phyloP scores from a whole-genome alignment of 345 rosid genomes.

The Gossypium bickii region DNA sequence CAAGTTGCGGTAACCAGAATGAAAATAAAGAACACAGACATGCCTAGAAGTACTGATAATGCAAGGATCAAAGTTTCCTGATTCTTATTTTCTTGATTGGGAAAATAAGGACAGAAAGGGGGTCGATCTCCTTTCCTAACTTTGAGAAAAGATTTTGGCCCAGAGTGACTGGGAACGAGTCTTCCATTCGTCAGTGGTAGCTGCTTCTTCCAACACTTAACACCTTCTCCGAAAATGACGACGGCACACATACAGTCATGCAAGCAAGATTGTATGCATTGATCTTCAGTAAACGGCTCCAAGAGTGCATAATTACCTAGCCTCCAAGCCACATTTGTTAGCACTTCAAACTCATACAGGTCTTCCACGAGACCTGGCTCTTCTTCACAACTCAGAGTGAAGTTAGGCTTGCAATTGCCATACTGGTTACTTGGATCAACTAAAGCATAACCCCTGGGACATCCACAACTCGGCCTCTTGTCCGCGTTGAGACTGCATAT shows the following conservation, averaged over 20 bases:
- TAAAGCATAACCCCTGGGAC: conserved; percentile 22
- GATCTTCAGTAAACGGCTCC: conserved; percentile 11
- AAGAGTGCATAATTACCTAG: conserved; percentile 23
- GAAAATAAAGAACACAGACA: conserved; percentile 21
- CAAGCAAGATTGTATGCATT: conserved; percentile 32
- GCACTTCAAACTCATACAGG: conserved; percentile 2
- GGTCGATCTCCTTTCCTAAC: conserved; percentile 7
- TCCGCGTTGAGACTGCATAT: conserved; percentile 20
- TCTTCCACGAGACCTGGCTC: background rate
- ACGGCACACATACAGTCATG: conserved; percentile 40
- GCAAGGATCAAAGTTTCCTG: background rate
- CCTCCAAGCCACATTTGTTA: conserved; percentile 27
- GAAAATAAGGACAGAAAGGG: too few relatives aligned
- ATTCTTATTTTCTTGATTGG: background rate
- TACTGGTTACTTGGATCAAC: conserved; percentile 9
- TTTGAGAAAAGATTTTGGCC: background rate
- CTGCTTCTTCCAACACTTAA: conserved; percentile 15
- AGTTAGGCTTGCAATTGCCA: conserved; percentile 30
- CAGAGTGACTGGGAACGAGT: background rate
- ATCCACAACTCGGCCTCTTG: conserved; percentile 13
- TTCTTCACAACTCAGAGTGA: conserved; percentile 16
- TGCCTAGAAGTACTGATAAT: conserved; percentile 12
- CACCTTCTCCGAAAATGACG: background rate
- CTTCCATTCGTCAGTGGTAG: conserved; percentile 15
- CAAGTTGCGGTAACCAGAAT: background rate